Base-by-base conservation (phyloP, 805 yeast genomes). In the Starmerella vitae region DNA sequence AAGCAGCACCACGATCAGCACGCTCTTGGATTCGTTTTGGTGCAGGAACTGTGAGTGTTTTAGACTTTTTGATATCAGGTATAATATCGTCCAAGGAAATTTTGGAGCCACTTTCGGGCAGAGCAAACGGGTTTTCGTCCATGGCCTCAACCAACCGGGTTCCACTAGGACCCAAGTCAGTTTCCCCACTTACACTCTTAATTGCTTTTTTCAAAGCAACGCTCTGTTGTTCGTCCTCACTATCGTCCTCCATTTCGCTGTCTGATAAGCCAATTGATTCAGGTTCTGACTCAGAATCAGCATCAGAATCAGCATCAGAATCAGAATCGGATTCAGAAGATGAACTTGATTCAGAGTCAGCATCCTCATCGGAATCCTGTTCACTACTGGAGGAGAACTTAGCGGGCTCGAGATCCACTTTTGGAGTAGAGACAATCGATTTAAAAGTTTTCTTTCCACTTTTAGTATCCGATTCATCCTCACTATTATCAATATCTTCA, bases 1-100 rank as follows among this genome's bases (percentile, higher is more conserved):
- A 86, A 0, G 98, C 97, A 2, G 88, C 96, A 41, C 67, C 70
- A 55, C 97, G 71, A 50, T 86, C 94, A 48, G 78, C 71, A 55
- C 91, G 74, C 50, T 81, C 72, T 59, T 85, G 93, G 39, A 88
- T 76, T 48, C 93, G 73, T 51, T 74, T 72, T 1, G 96, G 94
- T 39, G 85, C 66, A 2, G 97, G 96, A 10, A 84, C 76, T 0
- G 78, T 71, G 35, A 84, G 61, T 1, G 88, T 68, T 45, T 67
- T 66, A 14, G 61, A 40, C 34, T 39, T 47, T 14, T 22, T 15
- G 10, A 25, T 20, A 81, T 84, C 83, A 2, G 74, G 68, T 5
- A 83, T 53, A 5, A 84, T 68, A 35, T 85, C 66, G 40, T 72
- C 74, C 8, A n/a, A 17, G n/a, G 20, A 15, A 4, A 30, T 7